Evolutionary conservation across 306 rosid genomes (phyloP), one percentile per base, ranked within the genome.

Genomic region (Fragaria ananassa): DNA sequence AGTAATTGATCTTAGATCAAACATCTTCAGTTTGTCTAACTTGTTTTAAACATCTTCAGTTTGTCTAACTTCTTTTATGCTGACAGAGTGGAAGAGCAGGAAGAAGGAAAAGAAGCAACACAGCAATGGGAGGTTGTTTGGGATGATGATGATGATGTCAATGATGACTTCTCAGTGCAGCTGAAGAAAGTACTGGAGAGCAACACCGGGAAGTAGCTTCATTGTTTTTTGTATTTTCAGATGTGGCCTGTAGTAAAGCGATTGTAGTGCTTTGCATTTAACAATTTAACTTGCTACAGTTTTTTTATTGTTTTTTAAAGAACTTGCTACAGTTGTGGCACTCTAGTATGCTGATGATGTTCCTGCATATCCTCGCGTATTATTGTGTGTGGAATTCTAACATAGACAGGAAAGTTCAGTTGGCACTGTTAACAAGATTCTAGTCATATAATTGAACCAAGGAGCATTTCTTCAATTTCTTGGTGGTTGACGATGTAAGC

Each of bases 81-180:
- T 45, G 49, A 45, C 49, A 45, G 46, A 44, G 46, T 41, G 44
- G 46, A 10, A 0, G 15, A 4, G 17, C 17, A 46, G 15, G 51
- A 12, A 13, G 51, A 90, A 84, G 66, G 93, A 90, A 78, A 80
- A 82, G 63, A 18, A 5, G 23, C 21, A 51, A 83, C 81, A 7
- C 96, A 85, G 68, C 91, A 89, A 82, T 90, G 96, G 91, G 96
- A 90, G 78, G 96, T 88, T 72, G 97, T 88, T 75, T 88, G 91
- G 97, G 97, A 92, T 71, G 97, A 90, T 70, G 97, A 88, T 29
- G 31, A 29, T 29, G 93, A 90, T 80, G 93, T 92, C 66, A 87
- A 88, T 8, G 97, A 88, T 41, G 93, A 92, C 83, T 92, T 90
- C 82, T 90, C 96, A 65, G 80, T 92, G 80, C 93, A 92, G 82